Evolutionary conservation across 371 early-diverging fungal species (phyloP).

Genomic region (Mortierella sp.): DNA sequence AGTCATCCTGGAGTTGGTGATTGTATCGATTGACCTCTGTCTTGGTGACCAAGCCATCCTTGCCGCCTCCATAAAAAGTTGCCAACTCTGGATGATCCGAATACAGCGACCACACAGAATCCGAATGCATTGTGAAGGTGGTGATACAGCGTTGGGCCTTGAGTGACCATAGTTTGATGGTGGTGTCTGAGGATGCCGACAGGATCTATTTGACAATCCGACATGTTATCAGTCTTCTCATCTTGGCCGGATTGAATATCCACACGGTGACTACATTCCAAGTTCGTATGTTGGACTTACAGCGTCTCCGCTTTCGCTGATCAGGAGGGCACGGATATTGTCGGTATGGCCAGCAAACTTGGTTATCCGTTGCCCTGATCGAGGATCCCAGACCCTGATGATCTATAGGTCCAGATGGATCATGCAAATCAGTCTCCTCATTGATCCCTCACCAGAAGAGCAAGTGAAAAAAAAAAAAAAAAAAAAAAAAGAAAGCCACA

Average conservation of each 20-base stretch:
- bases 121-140: conserved; percentile 89
- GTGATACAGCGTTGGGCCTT: conserved; percentile 85
- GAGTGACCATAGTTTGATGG: conserved; percentile 94
- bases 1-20: conserved; percentile 51
- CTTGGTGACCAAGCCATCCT: conserved; percentile 91
- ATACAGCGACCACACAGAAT: conserved; percentile 91
- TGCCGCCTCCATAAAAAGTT: conserved; percentile 92
- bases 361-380: conserved; percentile 75
- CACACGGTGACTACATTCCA: too few relatives aligned
- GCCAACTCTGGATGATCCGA: conserved; percentile 85
- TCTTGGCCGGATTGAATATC: background rate
- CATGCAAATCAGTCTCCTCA: too few relatives aligned
- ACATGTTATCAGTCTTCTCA: background rate
- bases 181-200: conserved; percentile 91
- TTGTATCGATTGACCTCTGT: conserved; percentile 58
- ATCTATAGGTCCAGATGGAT: too few relatives aligned
- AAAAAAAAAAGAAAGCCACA: too few relatives aligned
- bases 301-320: conserved; percentile 89
- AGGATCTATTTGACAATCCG: conserved; percentile 64
- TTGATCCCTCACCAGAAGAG: too few relatives aligned
- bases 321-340: conserved; percentile 86
- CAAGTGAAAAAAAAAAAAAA: too few relatives aligned
- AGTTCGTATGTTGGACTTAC: too few relatives aligned
- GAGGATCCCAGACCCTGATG: conserved; percentile 91
- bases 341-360: conserved; percentile 94